Evolutionary conservation across 2,329 filamentous ascomycete species (phyloP).

Genomic region (Scleromitrula shiraiana): DNA sequence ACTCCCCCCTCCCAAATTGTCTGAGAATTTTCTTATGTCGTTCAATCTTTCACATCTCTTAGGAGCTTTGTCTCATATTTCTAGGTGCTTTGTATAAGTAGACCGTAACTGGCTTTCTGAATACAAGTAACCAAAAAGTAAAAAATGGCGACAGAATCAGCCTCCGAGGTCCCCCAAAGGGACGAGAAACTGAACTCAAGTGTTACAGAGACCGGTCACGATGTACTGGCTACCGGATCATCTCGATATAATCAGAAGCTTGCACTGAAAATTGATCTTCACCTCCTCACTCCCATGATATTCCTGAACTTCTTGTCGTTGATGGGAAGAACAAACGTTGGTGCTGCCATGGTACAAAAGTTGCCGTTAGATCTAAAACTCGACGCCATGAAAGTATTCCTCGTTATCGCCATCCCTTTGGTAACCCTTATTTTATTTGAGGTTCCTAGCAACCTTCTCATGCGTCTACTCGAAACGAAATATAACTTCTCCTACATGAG

Average conservation of each 20-base stretch:
- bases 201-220: background rate
- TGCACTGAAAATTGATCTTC: conserved; percentile 10
- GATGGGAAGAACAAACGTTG: conserved; percentile 12
- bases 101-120: background rate
- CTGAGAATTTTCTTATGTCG: background rate
- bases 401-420: conserved; percentile 34
- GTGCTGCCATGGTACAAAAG: conserved; percentile 13
- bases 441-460: conserved; percentile 29
- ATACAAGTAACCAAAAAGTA: background rate
- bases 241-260: conserved; percentile 9
- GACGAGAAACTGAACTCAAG: conserved; percentile 4
- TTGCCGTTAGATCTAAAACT: conserved; percentile 23
- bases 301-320: conserved; percentile 25
- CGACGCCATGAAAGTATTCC: conserved; percentile 20
- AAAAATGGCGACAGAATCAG: background rate
- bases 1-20: background rate
- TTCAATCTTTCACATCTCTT: background rate
- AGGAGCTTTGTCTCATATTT: background rate
- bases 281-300: conserved; percentile 23
- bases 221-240: background rate
- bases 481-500: conserved; percentile 15
- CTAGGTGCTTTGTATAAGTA: background rate
- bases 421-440: conserved; percentile 33
- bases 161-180: background rate
- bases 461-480: conserved; percentile 19